Conservation (phyloP, 2,329 filamentous ascomycete genomes). For the Nigrospora sphaerica region DNA sequence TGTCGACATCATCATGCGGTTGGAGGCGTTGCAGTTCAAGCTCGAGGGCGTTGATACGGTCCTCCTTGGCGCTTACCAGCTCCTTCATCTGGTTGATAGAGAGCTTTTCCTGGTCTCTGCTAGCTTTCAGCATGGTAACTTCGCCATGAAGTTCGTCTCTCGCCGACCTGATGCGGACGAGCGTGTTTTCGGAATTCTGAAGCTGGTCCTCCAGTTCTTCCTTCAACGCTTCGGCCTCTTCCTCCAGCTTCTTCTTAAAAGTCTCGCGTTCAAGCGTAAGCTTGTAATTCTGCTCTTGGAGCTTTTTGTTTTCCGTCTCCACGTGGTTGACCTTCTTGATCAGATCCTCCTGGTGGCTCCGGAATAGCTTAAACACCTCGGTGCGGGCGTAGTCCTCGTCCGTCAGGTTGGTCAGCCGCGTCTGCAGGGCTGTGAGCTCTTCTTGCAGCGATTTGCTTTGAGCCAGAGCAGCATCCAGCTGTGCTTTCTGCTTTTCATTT, state of each 20-base stretch:
- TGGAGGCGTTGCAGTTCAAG: conserved; percentile 70
- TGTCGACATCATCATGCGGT: conserved; percentile 37
- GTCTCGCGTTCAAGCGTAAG: conserved; percentile 77
- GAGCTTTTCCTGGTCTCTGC: conserved; percentile 67
- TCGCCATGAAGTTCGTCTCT: conserved; percentile 84
- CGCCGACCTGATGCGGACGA: conserved; percentile 75
- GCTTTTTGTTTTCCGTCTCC: conserved; percentile 77
- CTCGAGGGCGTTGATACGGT: conserved; percentile 75
- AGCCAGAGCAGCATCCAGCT: conserved; percentile 69
- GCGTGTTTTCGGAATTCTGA: conserved; percentile 72
- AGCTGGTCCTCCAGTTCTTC: conserved; percentile 78
- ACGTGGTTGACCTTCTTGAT: conserved; percentile 88
- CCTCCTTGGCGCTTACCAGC: conserved; percentile 69
- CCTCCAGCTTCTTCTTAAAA: conserved; percentile 74
- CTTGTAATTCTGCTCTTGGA: conserved; percentile 80
- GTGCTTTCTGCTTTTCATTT: conserved; percentile 78
- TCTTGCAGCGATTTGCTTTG: conserved; percentile 71
- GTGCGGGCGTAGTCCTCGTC: conserved; percentile 94
- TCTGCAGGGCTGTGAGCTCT: conserved; percentile 69
- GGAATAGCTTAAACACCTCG: conserved; percentile 88
- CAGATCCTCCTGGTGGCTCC: conserved; percentile 83
- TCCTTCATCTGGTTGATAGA: conserved; percentile 72
- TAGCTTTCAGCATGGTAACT: conserved; percentile 68
- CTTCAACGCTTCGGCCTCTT: conserved; percentile 66
- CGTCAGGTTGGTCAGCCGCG: conserved; percentile 62